Base-by-base conservation (phyloP, 2,329 filamentous ascomycete genomes). In the Exophiala phaeomuriformis region DNA sequence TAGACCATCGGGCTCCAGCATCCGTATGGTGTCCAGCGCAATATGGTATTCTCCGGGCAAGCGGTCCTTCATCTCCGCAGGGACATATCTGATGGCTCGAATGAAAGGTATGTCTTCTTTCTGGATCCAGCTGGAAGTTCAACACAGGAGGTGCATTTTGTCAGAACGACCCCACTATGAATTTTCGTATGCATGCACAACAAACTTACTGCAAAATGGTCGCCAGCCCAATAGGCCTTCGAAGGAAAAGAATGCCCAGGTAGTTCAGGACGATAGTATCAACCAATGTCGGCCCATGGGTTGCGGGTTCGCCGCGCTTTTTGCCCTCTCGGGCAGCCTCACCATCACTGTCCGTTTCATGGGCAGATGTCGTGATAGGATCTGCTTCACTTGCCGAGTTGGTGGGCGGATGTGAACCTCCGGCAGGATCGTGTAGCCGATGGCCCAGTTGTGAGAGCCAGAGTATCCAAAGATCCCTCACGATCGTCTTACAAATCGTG, bases 391-490 rank as follows among this genome's bases (percentile, higher is more conserved):
- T 51, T 32, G 30, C 41, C 3, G 36, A 9, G 33, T 47, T 39
- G 4, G 46, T 31, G 10, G 12, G 31, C 9, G 9, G 9, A 4
- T 47, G 19, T 5, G 45, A 29, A 5, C 19, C 19, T 19, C 19
- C 30, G 7, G 28, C 35, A 4, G 39, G 9, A 10, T 68, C 65
- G 2, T 61, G 56, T 1, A 64, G 59, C 5, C 60, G 60, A n/a
- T 53, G 42, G 27, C 56, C 55, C 4, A 88, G 72, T 44, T 75
- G 77, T 46, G 80, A 76, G 36, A 90, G 74, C 48, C 88, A 81
- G 47, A 96, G 72, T 49, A 84, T 77, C 91, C 93, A 98, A 9
- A 98, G 77, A 66, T 95, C 90, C 54, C 83, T 81, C 3, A 94
- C 82, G 6, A 95, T 76, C 5, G 74, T 63, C 73, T 78, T n/a